Evolutionary conservation across 192 early-diverging fungal species (phyloP).

Genomic region (Allomyces javanicus): DNA sequence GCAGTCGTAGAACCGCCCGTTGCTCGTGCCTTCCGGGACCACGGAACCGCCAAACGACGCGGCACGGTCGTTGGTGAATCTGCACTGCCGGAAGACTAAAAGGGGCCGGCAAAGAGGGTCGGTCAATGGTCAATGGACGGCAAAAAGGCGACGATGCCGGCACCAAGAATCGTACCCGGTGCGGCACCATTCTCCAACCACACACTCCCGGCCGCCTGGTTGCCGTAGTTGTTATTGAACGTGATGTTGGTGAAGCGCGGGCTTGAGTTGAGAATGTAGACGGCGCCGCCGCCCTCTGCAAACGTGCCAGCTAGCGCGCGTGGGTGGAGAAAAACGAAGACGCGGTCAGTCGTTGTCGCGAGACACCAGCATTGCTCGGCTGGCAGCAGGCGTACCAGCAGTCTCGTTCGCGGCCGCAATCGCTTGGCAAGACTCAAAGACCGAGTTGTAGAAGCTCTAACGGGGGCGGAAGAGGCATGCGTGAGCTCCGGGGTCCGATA

Average conservation of each 20-base stretch:
- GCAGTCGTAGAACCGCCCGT: background rate
- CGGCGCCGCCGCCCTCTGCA: background rate
- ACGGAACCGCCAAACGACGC: background rate
- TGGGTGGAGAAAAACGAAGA: too few species aligned
- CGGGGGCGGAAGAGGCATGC: too few species aligned
- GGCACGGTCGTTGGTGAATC: background rate
- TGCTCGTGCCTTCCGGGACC: background rate
- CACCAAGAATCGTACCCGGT: background rate
- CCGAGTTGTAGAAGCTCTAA: background rate
- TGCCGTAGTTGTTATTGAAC: background rate
- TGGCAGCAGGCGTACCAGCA: background rate
- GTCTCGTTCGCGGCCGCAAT: background rate
- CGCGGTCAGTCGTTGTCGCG: too few species aligned
- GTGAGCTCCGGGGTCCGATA: too few species aligned
- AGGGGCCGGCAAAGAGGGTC: too few species aligned
- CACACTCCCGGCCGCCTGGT: background rate
- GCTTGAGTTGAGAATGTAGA: background rate
- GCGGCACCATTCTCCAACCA: background rate
- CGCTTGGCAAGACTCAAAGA: background rate
- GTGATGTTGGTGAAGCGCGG: background rate
- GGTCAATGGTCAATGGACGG: too few species aligned
- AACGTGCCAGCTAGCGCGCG: background rate
- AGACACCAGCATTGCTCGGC: too few species aligned
- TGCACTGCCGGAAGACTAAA: background rate
- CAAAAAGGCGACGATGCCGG: too few species aligned